Percentiles rank a stretch among this genome's conserved stretches.
Conservation (phyloP, 345 rosid species). For the Lenwebbia sp. region DNA sequence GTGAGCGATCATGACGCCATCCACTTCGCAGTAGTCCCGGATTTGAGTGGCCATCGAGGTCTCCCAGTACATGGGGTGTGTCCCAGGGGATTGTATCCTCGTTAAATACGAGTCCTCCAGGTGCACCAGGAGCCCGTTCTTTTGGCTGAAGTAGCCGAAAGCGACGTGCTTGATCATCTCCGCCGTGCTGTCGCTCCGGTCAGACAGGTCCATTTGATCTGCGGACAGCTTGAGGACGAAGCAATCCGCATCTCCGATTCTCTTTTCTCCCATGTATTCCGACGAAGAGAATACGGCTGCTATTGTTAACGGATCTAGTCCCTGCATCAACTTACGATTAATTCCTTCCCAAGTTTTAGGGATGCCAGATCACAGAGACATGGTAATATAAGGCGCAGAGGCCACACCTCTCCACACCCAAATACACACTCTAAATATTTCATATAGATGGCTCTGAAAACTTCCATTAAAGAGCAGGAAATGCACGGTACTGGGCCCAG, state of each 20-base stretch:
- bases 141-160: slow-evolving; percentile 90
- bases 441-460: neutral
- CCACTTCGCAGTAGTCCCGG: slow-evolving; percentile 60
- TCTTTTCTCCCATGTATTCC: slow-evolving; percentile 82
- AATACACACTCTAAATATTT: too few species aligned
- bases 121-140: slow-evolving; percentile 63
- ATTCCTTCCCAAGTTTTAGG: neutral
- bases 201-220: slow-evolving; percentile 56
- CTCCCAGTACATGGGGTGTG: slow-evolving; percentile 82
- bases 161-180: slow-evolving; percentile 91
- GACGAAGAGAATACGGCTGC: slow-evolving; percentile 72
- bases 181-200: slow-evolving; percentile 71
- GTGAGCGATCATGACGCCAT: slow-evolving; percentile 84
- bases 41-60: slow-evolving; percentile 72
- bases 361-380: neutral
- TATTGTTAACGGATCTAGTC: slow-evolving; percentile 83
- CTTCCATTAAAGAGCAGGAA: neutral
- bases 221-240: slow-evolving; percentile 76
- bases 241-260: slow-evolving; percentile 48
- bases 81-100: slow-evolving; percentile 79
- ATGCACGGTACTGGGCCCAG: neutral
- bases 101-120: slow-evolving; percentile 63
- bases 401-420: neutral
- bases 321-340: slow-evolving; percentile 30
- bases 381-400: neutral